A percentile compares a stretch with the other conserved stretches of the same genome.
Evolutionary conservation across 2,329 filamentous ascomycete genomes (phyloP).

Genomic region (Colletotrichum sidae): DNA sequence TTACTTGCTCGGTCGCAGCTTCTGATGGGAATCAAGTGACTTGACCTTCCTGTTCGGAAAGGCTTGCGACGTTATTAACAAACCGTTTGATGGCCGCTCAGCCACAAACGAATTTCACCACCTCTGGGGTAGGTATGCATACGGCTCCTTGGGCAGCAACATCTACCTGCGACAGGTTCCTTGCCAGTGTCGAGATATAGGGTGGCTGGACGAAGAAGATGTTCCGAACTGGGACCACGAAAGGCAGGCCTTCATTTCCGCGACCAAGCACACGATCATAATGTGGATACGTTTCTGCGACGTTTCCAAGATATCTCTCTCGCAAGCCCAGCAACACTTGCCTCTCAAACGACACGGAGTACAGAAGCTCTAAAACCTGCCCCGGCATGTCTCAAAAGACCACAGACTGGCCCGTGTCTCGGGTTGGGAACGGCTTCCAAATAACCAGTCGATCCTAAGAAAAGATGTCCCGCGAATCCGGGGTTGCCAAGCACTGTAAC

Average conservation of each 20-base stretch:
- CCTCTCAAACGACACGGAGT: background rate
- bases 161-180: background rate
- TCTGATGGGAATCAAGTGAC: conserved; percentile 3
- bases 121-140: background rate
- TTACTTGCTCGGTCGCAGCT: background rate
- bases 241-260: conserved; percentile 16
- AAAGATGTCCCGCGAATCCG: conserved; percentile 11
- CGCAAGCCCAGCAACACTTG: conserved; percentile 21
- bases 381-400: conserved; percentile 2
- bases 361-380: conserved; percentile 5
- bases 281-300: conserved; percentile 13
- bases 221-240: conserved; percentile 2
- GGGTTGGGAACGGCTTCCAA: conserved; percentile 13
- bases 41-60: conserved; percentile 14
- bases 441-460: conserved; percentile 18
- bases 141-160: background rate
- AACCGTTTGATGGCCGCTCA: background rate
- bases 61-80: conserved; percentile 2
- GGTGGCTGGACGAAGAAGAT: conserved; percentile 18
- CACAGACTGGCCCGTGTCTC: conserved; percentile 20
- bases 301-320: conserved; percentile 7
- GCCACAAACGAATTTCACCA: conserved; percentile 7
- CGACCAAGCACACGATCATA: background rate
- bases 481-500: conserved; percentile 28
- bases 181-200: conserved; percentile 4